Evolutionary conservation across 164 flowering plant genomes (phyloP), one percentile per base, ranked within the genome.

Genomic region (Chloranthus sessilifolius): DNA sequence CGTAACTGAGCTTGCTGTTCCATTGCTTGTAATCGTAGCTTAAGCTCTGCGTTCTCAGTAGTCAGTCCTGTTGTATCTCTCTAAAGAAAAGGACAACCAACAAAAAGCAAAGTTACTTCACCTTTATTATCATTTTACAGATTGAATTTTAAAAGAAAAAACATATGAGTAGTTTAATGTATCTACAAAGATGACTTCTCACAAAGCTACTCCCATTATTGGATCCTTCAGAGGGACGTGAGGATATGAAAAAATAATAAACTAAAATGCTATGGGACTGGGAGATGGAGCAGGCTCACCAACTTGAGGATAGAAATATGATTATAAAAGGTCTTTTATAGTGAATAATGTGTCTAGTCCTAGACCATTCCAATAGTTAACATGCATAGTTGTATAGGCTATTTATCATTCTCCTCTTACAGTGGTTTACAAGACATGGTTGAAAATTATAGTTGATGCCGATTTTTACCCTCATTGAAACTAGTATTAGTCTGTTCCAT

Each of bases 1-100:
- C 94, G 83, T 38, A 92, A 59, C 38, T 92, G 92, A 63, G 98
- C 96, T 68, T 92, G 98, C 51, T 88, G 98, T 55, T 92, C 96
- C 96, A 92, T 85, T 39, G 91, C 91, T 58, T 92, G 96, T 60
- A 85, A 70, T 52, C 94, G 86, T 76, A 83, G 79, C 76, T 88
- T 85, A 47, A 92, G 89, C 66, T 83, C 95, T 29, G 94, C 70
- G 66, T 92, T 92, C 60, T 92, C 98, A 51, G 79, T 33, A 17
- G 66, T 66, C 68, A 92, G 59, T 29, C 85, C 91, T 1, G 81
- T 68, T 45, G 96, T 92, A 63, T 92, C 98, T 62, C 98, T 81
- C 98, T 91, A 52, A 19, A 55, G 49, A 15, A 58, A 52, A 53
- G 57, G n/a, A 43, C 8, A 1, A n/a, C n/a, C n/a, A n/a, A n/a